Evolutionary conservation across 371 early-diverging fungal genomes (phyloP).

Genomic region (Syncephalastrum sp.): DNA sequence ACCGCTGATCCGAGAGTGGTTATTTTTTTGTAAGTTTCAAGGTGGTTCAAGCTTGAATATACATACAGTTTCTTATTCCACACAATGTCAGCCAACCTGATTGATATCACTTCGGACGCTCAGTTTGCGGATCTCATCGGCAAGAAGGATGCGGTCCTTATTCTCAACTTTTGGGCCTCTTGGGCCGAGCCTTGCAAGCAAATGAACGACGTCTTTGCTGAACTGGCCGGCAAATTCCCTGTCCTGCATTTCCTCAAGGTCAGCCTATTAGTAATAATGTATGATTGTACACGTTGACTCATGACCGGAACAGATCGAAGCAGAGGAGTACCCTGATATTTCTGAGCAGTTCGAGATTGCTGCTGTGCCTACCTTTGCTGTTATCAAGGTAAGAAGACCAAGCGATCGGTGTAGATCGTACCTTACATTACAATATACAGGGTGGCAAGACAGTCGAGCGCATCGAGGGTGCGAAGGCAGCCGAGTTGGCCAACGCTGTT

Average conservation of each 20-base stretch:
- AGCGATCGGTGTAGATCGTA: background rate
- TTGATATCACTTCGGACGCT: constrained; percentile 42
- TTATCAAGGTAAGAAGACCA: constrained; percentile 66
- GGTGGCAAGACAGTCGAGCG: constrained; percentile 70
- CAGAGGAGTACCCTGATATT: constrained; percentile 87
- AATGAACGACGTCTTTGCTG: constrained; percentile 89
- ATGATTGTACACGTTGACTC: background rate
- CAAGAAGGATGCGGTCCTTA: constrained; percentile 40
- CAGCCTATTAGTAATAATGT: constrained; percentile 2
- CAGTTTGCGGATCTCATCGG: constrained; percentile 31
- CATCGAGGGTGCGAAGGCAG: constrained; percentile 89
- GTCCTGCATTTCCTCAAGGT: constrained; percentile 79
- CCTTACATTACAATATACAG: constrained; percentile 24
- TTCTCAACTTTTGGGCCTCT: constrained; percentile 87
- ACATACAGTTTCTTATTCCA: background rate
- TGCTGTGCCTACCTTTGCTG: constrained; percentile 88
- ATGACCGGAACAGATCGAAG: constrained; percentile 69
- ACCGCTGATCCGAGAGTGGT: too few species aligned
- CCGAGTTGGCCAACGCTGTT: constrained; percentile 69
- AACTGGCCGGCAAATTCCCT: constrained; percentile 77
- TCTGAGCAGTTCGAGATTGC: constrained; percentile 86
- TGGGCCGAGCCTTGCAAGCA: constrained; percentile 91
- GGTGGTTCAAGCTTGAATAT: too few species aligned
- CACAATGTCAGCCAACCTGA: constrained; percentile 22
- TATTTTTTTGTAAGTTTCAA: too few species aligned